phyloP scores from a whole-genome alignment of 2,329 filamentous ascomycete genomes.

The Blumeria hordei region DNA sequence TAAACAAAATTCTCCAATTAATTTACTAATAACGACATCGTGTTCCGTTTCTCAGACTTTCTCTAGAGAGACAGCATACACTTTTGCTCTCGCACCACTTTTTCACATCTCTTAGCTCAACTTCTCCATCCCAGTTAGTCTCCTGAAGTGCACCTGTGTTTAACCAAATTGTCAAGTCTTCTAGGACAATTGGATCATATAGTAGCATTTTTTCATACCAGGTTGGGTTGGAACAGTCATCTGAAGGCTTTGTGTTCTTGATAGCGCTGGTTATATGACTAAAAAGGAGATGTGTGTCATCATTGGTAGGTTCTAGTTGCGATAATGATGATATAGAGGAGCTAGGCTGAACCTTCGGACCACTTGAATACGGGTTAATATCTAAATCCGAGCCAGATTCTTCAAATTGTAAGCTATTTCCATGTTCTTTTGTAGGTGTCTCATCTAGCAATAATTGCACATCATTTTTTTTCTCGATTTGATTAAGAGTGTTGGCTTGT shows the following conservation, averaged over 20 bases:
- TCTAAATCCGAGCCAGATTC: background rate
- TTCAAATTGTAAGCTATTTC: background rate
- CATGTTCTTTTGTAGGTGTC: background rate
- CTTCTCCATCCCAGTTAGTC: slow-evolving; percentile 40
- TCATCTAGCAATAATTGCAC: background rate
- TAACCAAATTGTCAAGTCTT: slow-evolving; percentile 65
- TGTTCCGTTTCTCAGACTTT: slow-evolving; percentile 11
- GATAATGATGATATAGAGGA: background rate
- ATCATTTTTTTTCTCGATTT: background rate
- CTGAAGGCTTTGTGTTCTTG: slow-evolving; percentile 23
- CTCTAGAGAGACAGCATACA: slow-evolving; percentile 54
- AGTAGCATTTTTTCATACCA: slow-evolving; percentile 90
- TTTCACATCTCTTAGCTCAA: slow-evolving; percentile 43
- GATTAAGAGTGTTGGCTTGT: background rate
- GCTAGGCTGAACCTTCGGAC: background rate
- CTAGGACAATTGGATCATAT: slow-evolving; percentile 73
- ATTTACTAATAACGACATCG: slow-evolving; percentile 11
- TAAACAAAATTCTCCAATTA: no score
- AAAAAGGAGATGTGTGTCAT: slow-evolving; percentile 19
- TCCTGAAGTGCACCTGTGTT: slow-evolving; percentile 43
- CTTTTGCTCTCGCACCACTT: slow-evolving; percentile 77
- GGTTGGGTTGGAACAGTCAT: slow-evolving; percentile 28
- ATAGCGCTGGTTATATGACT: slow-evolving; percentile 30
- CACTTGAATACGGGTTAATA: background rate
- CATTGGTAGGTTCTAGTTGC: background rate